Evolutionary conservation across 306 rosid species (phyloP).

Genomic region (Sicyos baderoa): DNA sequence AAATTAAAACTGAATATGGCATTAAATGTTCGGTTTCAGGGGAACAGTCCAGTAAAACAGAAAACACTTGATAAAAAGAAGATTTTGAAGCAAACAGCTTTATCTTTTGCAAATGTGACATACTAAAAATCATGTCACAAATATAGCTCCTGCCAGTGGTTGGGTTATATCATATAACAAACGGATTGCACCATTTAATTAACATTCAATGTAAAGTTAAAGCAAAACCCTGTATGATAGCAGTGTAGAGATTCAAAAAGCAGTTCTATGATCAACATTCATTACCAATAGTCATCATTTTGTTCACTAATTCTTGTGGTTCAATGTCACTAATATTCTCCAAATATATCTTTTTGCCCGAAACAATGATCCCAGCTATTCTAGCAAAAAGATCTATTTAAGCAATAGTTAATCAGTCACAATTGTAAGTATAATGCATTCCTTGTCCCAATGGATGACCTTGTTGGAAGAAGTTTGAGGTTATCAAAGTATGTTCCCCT

Average conservation of each 20-base stretch:
- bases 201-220: neutral
- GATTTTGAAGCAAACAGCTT: neutral
- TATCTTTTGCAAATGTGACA: neutral
- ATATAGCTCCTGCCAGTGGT: neutral
- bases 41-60: neutral
- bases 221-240: neutral
- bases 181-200: neutral
- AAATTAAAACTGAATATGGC: neutral
- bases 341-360: neutral
- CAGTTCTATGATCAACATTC: slow-evolving; percentile 7
- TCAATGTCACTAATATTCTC: neutral
- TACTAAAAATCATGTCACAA: neutral
- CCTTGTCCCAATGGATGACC: neutral
- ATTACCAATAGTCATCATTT: neutral
- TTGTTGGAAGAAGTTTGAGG: too few relatives aligned
- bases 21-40: neutral
- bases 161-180: neutral
- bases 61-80: neutral
- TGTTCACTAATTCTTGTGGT: neutral
- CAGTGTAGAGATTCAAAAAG: neutral
- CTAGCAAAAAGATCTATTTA: neutral
- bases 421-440: neutral
- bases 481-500: too few relatives aligned
- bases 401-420: neutral
- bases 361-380: neutral